phyloP scores from a whole-genome alignment of 208 protist genomes.

The Trypanosoma grayi region DNA sequence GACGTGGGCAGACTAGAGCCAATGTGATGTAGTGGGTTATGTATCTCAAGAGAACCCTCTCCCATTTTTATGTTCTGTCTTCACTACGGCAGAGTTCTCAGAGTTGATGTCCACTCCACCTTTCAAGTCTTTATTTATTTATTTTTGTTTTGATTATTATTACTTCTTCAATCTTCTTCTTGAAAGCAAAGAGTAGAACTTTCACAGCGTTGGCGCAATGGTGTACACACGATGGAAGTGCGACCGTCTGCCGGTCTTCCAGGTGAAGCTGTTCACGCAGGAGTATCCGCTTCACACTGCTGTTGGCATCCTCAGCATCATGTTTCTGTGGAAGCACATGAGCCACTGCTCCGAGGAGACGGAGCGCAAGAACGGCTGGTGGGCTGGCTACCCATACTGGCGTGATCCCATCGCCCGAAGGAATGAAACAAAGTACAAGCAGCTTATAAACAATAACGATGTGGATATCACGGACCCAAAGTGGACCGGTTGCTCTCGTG shows the following conservation, averaged over 20 bases:
- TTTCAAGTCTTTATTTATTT: slow-evolving; percentile 2
- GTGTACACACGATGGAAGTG: slow-evolving; percentile 93
- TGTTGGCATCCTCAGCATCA: slow-evolving; percentile 65
- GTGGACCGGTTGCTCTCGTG: slow-evolving; percentile 85
- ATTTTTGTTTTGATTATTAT: slow-evolving; percentile 1
- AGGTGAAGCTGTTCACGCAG: slow-evolving; percentile 86
- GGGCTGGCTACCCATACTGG: slow-evolving; percentile 91
- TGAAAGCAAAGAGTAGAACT: not conserved
- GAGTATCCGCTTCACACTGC: slow-evolving; percentile 75
- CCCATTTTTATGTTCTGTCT: slow-evolving; percentile 2
- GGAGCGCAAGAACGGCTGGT: slow-evolving; percentile 85
- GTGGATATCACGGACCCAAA: slow-evolving; percentile 89
- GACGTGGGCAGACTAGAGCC: slow-evolving; percentile 43
- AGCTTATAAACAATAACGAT: slow-evolving; percentile 83
- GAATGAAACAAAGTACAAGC: slow-evolving; percentile 87
- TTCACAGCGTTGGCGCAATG: slow-evolving; percentile 35
- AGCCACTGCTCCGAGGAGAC: slow-evolving; percentile 89
- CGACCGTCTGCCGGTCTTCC: slow-evolving; percentile 81
- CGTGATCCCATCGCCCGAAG: slow-evolving; percentile 88
- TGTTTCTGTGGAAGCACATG: slow-evolving; percentile 84
- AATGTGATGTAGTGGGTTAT: slow-evolving; percentile 14
- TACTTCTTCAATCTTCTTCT: slow-evolving; percentile 6
- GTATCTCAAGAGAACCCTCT: slow-evolving; percentile 11
- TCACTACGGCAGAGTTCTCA: not conserved
- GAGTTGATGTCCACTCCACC: not conserved